phyloP scores from a whole-genome alignment of 257 asterid species.

The Solanum chiquidenum region DNA sequence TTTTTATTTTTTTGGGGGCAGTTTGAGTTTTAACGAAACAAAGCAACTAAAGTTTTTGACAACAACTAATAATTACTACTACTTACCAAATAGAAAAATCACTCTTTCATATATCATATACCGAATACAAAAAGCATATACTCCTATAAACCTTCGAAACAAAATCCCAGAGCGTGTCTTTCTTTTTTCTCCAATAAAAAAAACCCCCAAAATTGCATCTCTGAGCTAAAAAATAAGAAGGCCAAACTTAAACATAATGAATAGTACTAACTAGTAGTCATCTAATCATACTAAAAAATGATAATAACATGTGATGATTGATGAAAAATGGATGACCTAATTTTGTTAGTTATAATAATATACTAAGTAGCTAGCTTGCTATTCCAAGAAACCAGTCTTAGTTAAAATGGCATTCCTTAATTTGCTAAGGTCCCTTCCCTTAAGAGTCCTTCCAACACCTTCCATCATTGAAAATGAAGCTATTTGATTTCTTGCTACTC shows the following conservation, averaged over 20 bases:
- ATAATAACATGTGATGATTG: neutral
- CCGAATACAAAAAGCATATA: neutral
- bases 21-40: neutral
- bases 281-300: neutral
- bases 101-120: neutral
- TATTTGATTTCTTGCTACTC: conserved; percentile 24
- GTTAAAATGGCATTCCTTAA: conserved; percentile 48
- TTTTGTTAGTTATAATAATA: neutral
- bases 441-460: conserved; percentile 64
- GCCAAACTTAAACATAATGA: neutral
- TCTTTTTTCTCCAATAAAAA: neutral
- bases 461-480: conserved; percentile 65
- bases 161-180: conserved; percentile 5
- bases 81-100: neutral
- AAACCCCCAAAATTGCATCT: neutral
- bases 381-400: conserved; percentile 63
- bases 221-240: neutral
- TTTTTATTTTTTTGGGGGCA: too few relatives aligned
- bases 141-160: conserved; percentile 2
- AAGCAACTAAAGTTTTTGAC: neutral
- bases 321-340: neutral
- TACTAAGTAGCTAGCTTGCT: neutral
- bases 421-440: conserved; percentile 59
- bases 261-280: neutral
- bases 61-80: neutral